Conservation (phyloP, 768 basidiomycete species). For the Tricholoma terreum region DNA sequence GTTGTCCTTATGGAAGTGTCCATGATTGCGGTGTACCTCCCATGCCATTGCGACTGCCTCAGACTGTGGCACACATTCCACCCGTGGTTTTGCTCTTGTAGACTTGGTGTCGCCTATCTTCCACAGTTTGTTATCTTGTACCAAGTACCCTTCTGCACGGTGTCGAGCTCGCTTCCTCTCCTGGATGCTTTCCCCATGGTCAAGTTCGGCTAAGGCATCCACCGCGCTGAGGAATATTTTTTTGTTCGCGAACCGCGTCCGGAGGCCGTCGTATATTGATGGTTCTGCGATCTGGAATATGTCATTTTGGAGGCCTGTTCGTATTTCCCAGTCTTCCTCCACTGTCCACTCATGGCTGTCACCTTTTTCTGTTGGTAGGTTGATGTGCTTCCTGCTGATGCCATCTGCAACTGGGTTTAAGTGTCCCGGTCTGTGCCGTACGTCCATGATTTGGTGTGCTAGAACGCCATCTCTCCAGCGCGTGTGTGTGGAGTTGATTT, state of each 20-base stretch:
- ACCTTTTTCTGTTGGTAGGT: slow-evolving; percentile 2
- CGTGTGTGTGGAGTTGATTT: slow-evolving; percentile 18
- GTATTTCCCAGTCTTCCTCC: slow-evolving; percentile 26
- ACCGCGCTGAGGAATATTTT: slow-evolving; percentile 18
- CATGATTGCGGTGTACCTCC: not conserved
- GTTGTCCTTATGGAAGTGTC: not conserved
- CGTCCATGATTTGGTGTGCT: slow-evolving; percentile 20
- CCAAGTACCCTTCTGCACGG: not conserved
- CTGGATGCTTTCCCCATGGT: not conserved
- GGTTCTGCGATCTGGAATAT: not conserved
- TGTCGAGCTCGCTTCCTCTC: not conserved
- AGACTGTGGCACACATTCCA: slow-evolving; percentile 3
- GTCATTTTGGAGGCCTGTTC: slow-evolving; percentile 16
- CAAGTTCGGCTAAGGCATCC: slow-evolving; percentile 2
- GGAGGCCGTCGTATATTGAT: slow-evolving; percentile 1
- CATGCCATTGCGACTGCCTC: not conserved
- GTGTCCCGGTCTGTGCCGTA: slow-evolving; percentile 17
- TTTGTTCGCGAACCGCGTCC: slow-evolving; percentile 19
- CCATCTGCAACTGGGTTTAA: slow-evolving; percentile 25
- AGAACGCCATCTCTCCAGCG: slow-evolving; percentile 27
- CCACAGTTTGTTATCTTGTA: slow-evolving; percentile 14
- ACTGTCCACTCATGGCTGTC: slow-evolving; percentile 11
- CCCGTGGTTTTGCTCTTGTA: not conserved
- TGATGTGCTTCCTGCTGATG: slow-evolving; percentile 22
- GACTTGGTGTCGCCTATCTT: not conserved